These are phyloP conservation scores for Chamaecrista fasciculata DNA, from an alignment of 306 rosid species.

Conservation along the genomic window DNA sequence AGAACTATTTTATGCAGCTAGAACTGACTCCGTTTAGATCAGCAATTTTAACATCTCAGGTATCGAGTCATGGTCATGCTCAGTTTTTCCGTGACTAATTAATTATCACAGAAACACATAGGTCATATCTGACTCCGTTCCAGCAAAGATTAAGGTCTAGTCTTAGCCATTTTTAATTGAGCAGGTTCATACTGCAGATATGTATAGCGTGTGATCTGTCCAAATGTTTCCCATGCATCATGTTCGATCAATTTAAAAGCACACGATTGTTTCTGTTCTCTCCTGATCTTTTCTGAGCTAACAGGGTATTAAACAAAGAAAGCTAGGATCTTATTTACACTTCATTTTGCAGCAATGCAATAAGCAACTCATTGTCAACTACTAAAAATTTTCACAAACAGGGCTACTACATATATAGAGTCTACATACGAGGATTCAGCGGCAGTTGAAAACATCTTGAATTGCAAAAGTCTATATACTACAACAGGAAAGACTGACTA, in stretches of 20 bases:
- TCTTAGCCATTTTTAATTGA: neutral
- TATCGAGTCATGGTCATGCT: neutral
- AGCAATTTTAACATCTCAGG: neutral
- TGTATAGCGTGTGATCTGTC: neutral
- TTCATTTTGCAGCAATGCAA: constrained; percentile 47
- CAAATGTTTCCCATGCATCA: constrained; percentile 11
- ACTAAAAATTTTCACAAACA: constrained; percentile 46
- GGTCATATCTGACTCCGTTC: no score
- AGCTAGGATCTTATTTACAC: constrained; percentile 50
- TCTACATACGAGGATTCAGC: constrained; percentile 51
- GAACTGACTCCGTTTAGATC: neutral
- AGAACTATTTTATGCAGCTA: neutral
- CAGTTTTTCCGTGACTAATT: constrained; percentile 6
- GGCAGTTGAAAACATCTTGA: constrained; percentile 43
- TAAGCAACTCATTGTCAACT: constrained; percentile 45
- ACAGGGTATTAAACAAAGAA: constrained; percentile 27
- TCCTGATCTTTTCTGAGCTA: constrained; percentile 21
- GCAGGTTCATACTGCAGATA: constrained; percentile 9
- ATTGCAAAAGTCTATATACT: constrained; percentile 47
- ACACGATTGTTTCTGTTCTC: neutral
- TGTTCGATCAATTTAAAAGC: constrained; percentile 4
- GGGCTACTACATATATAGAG: constrained; percentile 56
- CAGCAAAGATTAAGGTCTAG: neutral
- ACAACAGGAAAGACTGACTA: constrained; percentile 58
- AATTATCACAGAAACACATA: neutral